Percentiles rank a stretch among this genome's conserved stretches.
Evolutionary conservation across 2,329 filamentous ascomycete species (phyloP).

Genomic region (Alternaria gansuensis): DNA sequence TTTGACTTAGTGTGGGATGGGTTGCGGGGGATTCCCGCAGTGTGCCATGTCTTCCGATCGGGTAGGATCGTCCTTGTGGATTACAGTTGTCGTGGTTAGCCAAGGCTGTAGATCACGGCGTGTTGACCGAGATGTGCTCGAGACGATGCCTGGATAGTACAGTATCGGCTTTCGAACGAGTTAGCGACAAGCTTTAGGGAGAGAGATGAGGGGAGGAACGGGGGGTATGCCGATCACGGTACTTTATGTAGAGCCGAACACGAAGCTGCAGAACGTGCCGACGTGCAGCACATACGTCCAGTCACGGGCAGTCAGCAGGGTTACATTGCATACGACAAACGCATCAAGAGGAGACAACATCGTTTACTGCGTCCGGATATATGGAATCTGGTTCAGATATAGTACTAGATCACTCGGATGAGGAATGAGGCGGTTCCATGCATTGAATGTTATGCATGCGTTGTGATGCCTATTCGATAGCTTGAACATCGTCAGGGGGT

Average conservation of each 20-base stretch:
- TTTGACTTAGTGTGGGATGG: not conserved
- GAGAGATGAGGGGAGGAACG: not conserved
- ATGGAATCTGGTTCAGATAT: not conserved
- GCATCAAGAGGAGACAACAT: not conserved
- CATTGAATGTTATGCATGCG: not conserved
- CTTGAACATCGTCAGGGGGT: not conserved
- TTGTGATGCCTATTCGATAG: not conserved
- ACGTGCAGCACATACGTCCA: not conserved
- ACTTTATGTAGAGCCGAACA: slow-evolving; percentile 4
- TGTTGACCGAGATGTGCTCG: slow-evolving; percentile 7
- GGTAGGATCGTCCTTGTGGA: slow-evolving; percentile 10
- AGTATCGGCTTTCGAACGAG: not conserved
- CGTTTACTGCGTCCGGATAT: too few species aligned
- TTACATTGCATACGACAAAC: not conserved
- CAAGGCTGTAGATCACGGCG: slow-evolving; percentile 14
- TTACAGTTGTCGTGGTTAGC: not conserved
- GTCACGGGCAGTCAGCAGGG: not conserved
- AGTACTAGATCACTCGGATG: not conserved
- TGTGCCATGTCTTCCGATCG: not conserved
- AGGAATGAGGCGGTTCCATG: not conserved
- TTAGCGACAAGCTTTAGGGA: not conserved
- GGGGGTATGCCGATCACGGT: slow-evolving; percentile 2
- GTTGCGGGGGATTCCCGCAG: slow-evolving; percentile 5
- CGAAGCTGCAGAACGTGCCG: not conserved
- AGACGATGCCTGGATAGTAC: not conserved